phyloP scores from a whole-genome alignment of 192 early-diverging fungal species.

The Endogone sp. region DNA sequence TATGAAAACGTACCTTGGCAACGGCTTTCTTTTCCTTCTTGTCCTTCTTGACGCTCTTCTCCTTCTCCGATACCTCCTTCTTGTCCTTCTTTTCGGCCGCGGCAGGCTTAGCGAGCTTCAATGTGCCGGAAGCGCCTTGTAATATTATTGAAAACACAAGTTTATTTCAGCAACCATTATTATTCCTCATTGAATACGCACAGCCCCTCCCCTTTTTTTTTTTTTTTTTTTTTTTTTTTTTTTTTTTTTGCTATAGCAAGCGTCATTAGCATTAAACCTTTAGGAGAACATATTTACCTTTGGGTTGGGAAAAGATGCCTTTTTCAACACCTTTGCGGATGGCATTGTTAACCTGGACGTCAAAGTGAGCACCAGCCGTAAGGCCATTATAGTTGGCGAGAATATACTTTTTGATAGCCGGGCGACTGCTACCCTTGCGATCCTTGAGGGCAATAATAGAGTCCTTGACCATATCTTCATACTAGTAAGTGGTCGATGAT shows the following conservation, averaged over 20 bases:
- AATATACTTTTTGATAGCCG: slow-evolving; percentile 79
- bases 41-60: slow-evolving; percentile 38
- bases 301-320: slow-evolving; percentile 62
- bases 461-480: slow-evolving; percentile 33
- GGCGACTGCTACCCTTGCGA: slow-evolving; percentile 65
- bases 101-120: slow-evolving; percentile 60
- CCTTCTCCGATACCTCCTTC: slow-evolving; percentile 13
- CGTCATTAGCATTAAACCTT: too few relatives aligned
- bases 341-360: slow-evolving; percentile 55
- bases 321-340: slow-evolving; percentile 64
- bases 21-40: slow-evolving; percentile 39
- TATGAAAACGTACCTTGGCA: slow-evolving; percentile 44
- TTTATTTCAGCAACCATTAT: background rate
- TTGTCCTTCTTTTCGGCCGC: slow-evolving; percentile 19
- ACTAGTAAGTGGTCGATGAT: too few relatives aligned
- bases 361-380: slow-evolving; percentile 39
- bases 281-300: too few relatives aligned
- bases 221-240: background rate
- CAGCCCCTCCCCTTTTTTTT: too few relatives aligned
- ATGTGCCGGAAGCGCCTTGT: slow-evolving; percentile 48
- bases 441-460: slow-evolving; percentile 61
- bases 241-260: background rate
- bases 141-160: too few relatives aligned
- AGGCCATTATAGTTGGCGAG: slow-evolving; percentile 63
- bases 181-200: too few relatives aligned